Evolutionary conservation across 2,329 filamentous ascomycete genomes (phyloP).

Genomic region (Incumbomyces lentus): DNA sequence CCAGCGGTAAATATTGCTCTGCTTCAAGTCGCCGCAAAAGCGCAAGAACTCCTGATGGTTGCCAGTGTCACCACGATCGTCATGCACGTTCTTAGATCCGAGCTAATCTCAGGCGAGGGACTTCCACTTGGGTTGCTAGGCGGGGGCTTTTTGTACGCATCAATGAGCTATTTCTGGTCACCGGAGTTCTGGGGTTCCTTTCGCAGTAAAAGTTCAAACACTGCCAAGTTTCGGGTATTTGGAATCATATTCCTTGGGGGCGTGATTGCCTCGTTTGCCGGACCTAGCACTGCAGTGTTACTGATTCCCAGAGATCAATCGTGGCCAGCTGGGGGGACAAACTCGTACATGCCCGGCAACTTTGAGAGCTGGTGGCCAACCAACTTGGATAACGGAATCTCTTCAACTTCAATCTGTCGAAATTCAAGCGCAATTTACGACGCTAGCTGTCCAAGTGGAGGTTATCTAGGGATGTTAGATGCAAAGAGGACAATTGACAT

Average conservation of each 20-base stretch:
- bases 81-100: constrained; percentile 5
- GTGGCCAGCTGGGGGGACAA: constrained; percentile 1
- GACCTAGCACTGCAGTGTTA: constrained; percentile 4
- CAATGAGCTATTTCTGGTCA: constrained; percentile 7
- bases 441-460: background rate
- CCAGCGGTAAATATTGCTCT: constrained; percentile 6
- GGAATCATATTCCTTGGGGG: background rate
- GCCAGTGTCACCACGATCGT: constrained; percentile 8
- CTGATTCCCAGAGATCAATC: constrained; percentile 5
- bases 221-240: background rate
- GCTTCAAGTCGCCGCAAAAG: constrained; percentile 9
- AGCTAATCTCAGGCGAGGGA: constrained; percentile 8
- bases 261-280: constrained; percentile 3
- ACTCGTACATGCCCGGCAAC: background rate
- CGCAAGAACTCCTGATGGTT: constrained; percentile 7
- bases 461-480: background rate
- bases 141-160: constrained; percentile 4
- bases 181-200: constrained; percentile 1
- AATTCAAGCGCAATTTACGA: background rate
- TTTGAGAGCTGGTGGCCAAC: background rate
- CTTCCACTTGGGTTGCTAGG: constrained; percentile 8
- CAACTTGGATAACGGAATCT: background rate
- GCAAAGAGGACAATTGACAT: constrained; percentile 3
- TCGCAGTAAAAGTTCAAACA: background rate
- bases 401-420: too few species aligned